phyloP scores from a whole-genome alignment of 1,139 yeast genomes.

The Candida anutae region DNA sequence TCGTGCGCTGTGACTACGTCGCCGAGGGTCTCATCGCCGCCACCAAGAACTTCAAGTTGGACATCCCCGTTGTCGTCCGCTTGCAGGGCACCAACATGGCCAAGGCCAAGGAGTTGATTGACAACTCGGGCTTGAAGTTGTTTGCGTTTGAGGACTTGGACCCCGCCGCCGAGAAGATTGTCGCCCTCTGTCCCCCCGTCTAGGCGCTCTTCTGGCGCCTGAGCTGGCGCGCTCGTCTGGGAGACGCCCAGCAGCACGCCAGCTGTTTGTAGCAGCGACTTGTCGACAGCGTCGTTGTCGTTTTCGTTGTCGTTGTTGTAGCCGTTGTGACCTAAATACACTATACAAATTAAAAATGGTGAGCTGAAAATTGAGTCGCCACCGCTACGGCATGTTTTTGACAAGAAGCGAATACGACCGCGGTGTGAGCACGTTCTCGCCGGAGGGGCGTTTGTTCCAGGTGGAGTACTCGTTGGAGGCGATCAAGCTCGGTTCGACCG shows the following conservation, averaged over 20 bases:
- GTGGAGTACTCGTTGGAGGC: slow-evolving; percentile 98
- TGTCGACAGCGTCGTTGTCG: too few relatives aligned
- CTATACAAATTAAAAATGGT: too few relatives aligned
- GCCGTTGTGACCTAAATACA: too few relatives aligned
- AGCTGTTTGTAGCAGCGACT: too few relatives aligned
- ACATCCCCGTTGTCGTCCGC: slow-evolving; percentile 94
- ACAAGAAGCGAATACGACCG: slow-evolving; percentile 99
- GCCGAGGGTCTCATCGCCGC: slow-evolving; percentile 68
- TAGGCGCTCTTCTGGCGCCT: too few relatives aligned
- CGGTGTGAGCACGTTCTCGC: slow-evolving; percentile 97
- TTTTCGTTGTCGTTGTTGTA: too few relatives aligned
- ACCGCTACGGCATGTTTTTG: slow-evolving; percentile 65
- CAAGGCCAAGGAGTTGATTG: slow-evolving; percentile 79
- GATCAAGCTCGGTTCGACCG: slow-evolving; percentile 92
- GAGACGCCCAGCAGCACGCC: too few relatives aligned
- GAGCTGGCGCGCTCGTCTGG: too few relatives aligned
- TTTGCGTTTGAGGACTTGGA: slow-evolving; percentile 89
- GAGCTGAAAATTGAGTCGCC: too few relatives aligned
- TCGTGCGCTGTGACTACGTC: slow-evolving; percentile 97
- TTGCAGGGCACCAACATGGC: slow-evolving; percentile 96
- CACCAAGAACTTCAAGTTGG: slow-evolving; percentile 39
- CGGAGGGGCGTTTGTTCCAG: slow-evolving; percentile 97
- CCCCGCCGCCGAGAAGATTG: slow-evolving; percentile 96
- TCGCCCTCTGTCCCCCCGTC: slow-evolving; percentile 51
- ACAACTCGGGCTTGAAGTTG: slow-evolving; percentile 87